These are phyloP conservation scores for Penicillium turbatum DNA, from an alignment of 495 filamentous ascomycete species.

Conservation along the genomic window DNA sequence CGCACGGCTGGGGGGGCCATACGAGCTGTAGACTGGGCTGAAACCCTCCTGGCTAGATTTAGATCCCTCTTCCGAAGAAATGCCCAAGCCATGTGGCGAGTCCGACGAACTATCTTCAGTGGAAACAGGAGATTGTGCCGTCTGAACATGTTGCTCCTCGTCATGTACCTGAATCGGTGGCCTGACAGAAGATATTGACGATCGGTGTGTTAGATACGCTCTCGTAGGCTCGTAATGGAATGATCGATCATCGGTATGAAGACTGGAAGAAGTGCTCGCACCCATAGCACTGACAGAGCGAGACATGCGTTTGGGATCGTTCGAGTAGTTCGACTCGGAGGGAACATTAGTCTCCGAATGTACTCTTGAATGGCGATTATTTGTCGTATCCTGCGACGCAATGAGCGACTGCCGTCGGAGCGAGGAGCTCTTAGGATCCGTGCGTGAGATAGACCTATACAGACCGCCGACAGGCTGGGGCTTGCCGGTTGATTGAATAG, in stretches of 20 bases:
- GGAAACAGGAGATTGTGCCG: constrained; percentile 9
- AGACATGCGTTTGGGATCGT: constrained; percentile 27
- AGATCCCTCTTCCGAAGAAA: constrained; percentile 24
- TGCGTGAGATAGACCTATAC: constrained; percentile 41
- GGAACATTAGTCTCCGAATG: constrained; percentile 56
- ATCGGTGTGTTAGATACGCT: constrained; percentile 38
- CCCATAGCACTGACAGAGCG: constrained; percentile 45
- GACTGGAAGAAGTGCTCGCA: constrained; percentile 32
- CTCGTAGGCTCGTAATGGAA: constrained; percentile 40
- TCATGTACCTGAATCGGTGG: constrained; percentile 12
- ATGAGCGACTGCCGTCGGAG: constrained; percentile 39
- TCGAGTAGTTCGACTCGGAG: constrained; percentile 29
- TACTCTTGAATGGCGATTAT: constrained; percentile 51
- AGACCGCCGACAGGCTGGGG: constrained; percentile 36
- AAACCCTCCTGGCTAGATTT: constrained; percentile 33
- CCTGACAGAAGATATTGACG: constrained; percentile 32
- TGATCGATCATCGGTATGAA: constrained; percentile 37
- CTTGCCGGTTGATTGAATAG: constrained; percentile 20
- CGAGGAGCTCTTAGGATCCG: constrained; percentile 34
- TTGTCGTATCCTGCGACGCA: constrained; percentile 33
- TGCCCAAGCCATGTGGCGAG: constrained; percentile 30
- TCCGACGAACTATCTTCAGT: constrained; percentile 21
- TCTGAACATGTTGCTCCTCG: constrained; percentile 4
- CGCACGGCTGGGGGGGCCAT: constrained; percentile 39
- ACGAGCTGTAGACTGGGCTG: constrained; percentile 34